Evolutionary conservation across 2,329 filamentous ascomycete genomes (phyloP), one percentile per base, ranked within the genome.

Genomic region (Teratosphaeria zuluensis): DNA sequence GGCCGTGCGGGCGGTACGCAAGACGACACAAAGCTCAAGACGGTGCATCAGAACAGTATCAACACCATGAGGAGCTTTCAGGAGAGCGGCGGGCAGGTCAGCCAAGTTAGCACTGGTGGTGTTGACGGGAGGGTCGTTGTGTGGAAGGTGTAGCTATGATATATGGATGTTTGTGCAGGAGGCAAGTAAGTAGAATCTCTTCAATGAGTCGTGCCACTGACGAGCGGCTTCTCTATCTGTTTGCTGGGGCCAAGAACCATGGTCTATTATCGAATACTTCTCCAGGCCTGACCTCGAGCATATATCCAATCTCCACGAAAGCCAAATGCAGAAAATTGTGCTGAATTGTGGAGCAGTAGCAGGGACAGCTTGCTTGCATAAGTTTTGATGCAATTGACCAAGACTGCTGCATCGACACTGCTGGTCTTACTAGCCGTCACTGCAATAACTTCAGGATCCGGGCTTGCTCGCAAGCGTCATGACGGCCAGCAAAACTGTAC

Each of bases 1-100:
- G 94, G 94, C 62, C 95, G 95, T 76, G 79, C 81, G 58, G 63
- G 66, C 32, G 56, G 56, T 12, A 54, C 53, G 11, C 90, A 90
- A 71, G 91, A 95, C 69, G 92, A 97, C 73, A 96, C 92, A 3
- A 89, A 95, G 77, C 81, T 99, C 66, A 94, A 90, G 77, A 97
- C 94, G 11, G 85, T 94, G 53, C 94, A 99, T 76, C 94, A 99
- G 74, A 99, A 99, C 77, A 96, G 92, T 30, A 89, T 99, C 71
- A 90, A 84, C 70, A 96, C 86, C 1, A 79, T 99, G 55, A 84
- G 94, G 51, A 80, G 84, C 21, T 96, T 87, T 72, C 84, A 91
- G 68, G 82, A 82, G 58, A 78, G 79, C 51, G 84, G 82, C 30
- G 68, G 61, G 51, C 60, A 61, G 83, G 81, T 53, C 76, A 75